Conservation (phyloP, 768 basidiomycete genomes). For the Agrocybe pediades region DNA sequence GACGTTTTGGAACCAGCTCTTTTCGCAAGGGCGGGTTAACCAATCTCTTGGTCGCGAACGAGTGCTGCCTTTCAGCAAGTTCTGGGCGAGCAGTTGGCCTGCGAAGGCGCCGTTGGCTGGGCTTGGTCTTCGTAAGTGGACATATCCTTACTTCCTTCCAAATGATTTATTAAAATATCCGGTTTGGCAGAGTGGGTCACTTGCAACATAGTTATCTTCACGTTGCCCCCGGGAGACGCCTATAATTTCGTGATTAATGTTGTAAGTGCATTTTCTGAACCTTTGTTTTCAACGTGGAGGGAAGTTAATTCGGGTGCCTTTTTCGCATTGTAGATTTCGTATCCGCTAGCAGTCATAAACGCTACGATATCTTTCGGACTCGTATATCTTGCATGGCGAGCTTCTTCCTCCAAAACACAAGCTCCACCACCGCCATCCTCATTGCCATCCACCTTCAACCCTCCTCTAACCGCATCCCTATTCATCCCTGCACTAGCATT, state of each 20-base stretch:
- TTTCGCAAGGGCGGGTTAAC: conserved; percentile 44
- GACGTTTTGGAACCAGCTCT: conserved; percentile 15
- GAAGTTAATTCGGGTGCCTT: too few species aligned
- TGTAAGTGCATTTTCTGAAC: conserved; percentile 33
- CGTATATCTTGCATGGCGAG: conserved; percentile 35
- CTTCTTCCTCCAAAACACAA: conserved; percentile 11
- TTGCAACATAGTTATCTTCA: conserved; percentile 38
- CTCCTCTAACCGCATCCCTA: conserved; percentile 19
- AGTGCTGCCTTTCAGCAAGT: conserved; percentile 57
- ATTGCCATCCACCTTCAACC: conserved; percentile 38
- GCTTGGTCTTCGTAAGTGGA: conserved; percentile 49
- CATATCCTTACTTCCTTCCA: not conserved
- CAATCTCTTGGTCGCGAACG: conserved; percentile 68
- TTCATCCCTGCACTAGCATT: conserved; percentile 43
- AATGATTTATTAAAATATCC: not conserved
- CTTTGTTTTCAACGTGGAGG: not conserved
- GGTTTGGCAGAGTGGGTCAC: conserved; percentile 31
- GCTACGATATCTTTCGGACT: conserved; percentile 53
- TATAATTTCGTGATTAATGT: conserved; percentile 63
- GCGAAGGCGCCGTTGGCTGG: conserved; percentile 63
- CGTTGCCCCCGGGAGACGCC: conserved; percentile 63
- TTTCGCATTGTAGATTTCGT: conserved; percentile 40
- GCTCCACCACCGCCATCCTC: not conserved
- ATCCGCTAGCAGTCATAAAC: conserved; percentile 53
- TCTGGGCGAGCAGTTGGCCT: conserved; percentile 64